These are phyloP conservation scores for Vanilla planifolia DNA, from an alignment of 106 monocot species.

Conservation along the genomic window DNA sequence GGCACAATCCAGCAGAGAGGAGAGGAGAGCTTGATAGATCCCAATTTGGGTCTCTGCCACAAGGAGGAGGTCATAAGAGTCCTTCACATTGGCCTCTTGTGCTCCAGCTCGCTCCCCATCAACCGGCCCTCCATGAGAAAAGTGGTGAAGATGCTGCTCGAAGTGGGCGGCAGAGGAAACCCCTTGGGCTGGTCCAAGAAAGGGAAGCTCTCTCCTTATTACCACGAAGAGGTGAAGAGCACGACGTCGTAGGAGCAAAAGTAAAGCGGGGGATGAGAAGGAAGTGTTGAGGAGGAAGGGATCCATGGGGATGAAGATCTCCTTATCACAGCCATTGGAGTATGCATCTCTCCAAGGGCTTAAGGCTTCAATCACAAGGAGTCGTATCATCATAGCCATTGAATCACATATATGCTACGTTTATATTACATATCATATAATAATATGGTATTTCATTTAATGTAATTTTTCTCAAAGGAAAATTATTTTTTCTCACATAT, in stretches of 20 bases:
- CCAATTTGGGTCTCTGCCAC: conserved; percentile 2
- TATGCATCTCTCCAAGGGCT: too few species aligned
- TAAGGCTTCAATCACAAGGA: too few species aligned
- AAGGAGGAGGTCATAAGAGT: conserved; percentile 16
- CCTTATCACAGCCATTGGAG: too few species aligned
- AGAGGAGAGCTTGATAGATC: conserved; percentile 10
- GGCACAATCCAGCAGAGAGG: conserved; percentile 11
- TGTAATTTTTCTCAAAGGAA: too few species aligned
- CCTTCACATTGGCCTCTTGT: conserved; percentile 16
- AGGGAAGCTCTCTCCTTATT: conserved; percentile 29
- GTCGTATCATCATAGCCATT: too few species aligned
- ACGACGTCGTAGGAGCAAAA: neutral
- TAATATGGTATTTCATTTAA: too few species aligned
- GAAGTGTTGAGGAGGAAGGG: too few species aligned
- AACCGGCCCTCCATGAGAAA: conserved; percentile 49
- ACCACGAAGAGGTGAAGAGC: conserved; percentile 15
- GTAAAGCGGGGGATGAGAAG: neutral
- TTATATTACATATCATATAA: too few species aligned
- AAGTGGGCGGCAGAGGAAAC: conserved; percentile 6
- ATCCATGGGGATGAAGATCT: too few species aligned
- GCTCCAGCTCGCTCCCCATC: conserved; percentile 30
- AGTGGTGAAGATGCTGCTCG: conserved; percentile 50
- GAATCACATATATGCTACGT: too few species aligned
- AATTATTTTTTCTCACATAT: too few species aligned
- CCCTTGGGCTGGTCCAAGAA: conserved; percentile 5